These are phyloP conservation scores for Candida pseudofarinosa DNA, from an alignment of 805 yeast species.

Conservation along the genomic window DNA sequence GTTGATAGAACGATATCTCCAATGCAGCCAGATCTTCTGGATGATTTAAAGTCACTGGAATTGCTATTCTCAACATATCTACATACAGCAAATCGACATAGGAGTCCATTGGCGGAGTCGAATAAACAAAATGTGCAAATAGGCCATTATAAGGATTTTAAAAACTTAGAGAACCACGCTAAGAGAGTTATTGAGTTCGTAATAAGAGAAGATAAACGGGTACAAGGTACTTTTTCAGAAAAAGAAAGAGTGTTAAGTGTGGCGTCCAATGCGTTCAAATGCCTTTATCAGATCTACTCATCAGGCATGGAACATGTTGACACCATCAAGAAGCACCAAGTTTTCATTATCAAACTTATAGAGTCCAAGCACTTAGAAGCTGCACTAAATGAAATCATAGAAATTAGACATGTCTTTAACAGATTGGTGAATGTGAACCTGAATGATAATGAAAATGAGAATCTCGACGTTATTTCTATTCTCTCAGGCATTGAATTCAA, in stretches of 20 bases:
- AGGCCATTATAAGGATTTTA: slow-evolving; percentile 4
- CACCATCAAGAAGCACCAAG: slow-evolving; percentile 23
- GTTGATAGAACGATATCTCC: too few relatives aligned
- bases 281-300: slow-evolving; percentile 12
- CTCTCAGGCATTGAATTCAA: slow-evolving; percentile 9
- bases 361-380: slow-evolving; percentile 10
- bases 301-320: slow-evolving; percentile 4
- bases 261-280: slow-evolving; percentile 13
- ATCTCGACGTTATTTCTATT: background rate
- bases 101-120: slow-evolving; percentile 8
- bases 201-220: slow-evolving; percentile 1
- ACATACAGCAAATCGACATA: background rate
- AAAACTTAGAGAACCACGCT: slow-evolving; percentile 8
- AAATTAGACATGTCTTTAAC: slow-evolving; percentile 7
- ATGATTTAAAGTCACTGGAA: slow-evolving; percentile 1
- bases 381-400: slow-evolving; percentile 14
- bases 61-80: slow-evolving; percentile 3
- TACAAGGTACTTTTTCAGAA: background rate
- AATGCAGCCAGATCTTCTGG: background rate
- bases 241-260: slow-evolving; percentile 4
- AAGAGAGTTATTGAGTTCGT: slow-evolving; percentile 3
- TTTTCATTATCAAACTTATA: slow-evolving; percentile 21
- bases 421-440: slow-evolving; percentile 7
- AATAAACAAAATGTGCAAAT: slow-evolving; percentile 7
- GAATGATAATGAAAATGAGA: slow-evolving; percentile 1